These are phyloP conservation scores for Colletotrichum higginsianum DNA, from an alignment of 2,329 filamentous ascomycete species.

Conservation along the genomic window DNA sequence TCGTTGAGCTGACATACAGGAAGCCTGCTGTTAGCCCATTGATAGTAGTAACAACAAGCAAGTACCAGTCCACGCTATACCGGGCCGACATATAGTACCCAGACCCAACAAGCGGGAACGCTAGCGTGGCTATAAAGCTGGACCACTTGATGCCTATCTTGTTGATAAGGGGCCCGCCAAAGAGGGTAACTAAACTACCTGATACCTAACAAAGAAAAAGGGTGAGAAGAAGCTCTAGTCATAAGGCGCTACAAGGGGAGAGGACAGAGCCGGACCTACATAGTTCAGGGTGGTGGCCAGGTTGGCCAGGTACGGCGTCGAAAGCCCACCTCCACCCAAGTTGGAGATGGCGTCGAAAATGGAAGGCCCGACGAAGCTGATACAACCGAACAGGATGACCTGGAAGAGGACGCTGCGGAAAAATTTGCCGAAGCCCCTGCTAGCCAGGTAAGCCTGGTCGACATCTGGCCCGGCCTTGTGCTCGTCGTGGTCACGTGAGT, in stretches of 20 bases:
- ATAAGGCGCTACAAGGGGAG: too few species aligned
- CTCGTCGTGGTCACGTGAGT: neutral
- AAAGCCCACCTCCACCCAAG: neutral
- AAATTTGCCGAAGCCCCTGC: neutral
- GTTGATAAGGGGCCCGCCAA: neutral
- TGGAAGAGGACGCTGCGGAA: neutral
- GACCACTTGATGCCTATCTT: slow-evolving; percentile 1
- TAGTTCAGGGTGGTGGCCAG: neutral
- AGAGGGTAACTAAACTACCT: neutral
- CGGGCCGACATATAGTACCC: neutral
- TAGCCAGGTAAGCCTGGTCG: neutral
- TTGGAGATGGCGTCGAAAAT: neutral
- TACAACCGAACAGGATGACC: neutral
- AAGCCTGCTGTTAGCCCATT: neutral
- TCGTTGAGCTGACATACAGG: neutral
- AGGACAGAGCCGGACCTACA: neutral
- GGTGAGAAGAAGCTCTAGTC: neutral
- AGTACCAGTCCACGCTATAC: neutral
- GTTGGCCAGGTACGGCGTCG: neutral
- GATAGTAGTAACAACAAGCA: neutral
- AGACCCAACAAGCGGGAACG: neutral
- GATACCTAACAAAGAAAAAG: neutral
- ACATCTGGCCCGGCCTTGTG: neutral
- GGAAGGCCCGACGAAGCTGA: neutral
- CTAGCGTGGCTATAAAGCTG: neutral